These are phyloP conservation scores for Sporobolomyces roseus DNA, from an alignment of 768 basidiomycete species.

Conservation along the genomic window DNA sequence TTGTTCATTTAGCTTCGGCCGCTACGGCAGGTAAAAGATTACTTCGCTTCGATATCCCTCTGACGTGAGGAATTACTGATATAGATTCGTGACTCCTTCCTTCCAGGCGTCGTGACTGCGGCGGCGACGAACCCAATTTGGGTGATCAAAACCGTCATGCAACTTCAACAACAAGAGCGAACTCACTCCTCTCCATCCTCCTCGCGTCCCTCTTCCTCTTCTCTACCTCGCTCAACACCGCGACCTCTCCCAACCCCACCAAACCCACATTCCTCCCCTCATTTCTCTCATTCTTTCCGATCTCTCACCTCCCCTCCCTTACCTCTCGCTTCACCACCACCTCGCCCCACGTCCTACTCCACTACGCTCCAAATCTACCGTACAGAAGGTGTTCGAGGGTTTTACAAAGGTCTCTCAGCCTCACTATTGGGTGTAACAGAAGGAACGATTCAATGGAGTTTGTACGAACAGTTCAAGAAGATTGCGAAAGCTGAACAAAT, in stretches of 20 bases:
- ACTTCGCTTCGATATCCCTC: not conserved
- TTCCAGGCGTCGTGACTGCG: constrained; percentile 69
- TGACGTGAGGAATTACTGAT: too few species aligned
- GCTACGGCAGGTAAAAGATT: constrained; percentile 58
- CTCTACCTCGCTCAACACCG: not conserved
- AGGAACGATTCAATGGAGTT: constrained; percentile 91
- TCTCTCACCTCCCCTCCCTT: constrained; percentile 30
- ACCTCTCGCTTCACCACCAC: constrained; percentile 16
- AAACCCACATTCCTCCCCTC: constrained; percentile 1
- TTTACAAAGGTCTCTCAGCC: constrained; percentile 92
- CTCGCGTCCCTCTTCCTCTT: constrained; percentile 5
- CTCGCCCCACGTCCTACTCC: constrained; percentile 36
- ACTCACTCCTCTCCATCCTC: not conserved
- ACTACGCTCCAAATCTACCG: constrained; percentile 67
- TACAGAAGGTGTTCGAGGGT: constrained; percentile 76
- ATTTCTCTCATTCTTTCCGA: constrained; percentile 40
- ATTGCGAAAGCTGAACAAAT: constrained; percentile 50
- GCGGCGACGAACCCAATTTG: constrained; percentile 96
- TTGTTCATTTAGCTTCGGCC: constrained; percentile 80
- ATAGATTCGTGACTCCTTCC: too few species aligned
- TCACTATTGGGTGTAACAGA: constrained; percentile 95
- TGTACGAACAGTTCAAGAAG: constrained; percentile 87
- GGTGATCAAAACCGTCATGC: constrained; percentile 96
- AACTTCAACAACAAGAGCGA: constrained; percentile 55
- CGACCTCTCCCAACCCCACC: constrained; percentile 46